Base-by-base conservation (phyloP, 2,329 filamentous ascomycete genomes). In the Talaromyces albobiverticillius region DNA sequence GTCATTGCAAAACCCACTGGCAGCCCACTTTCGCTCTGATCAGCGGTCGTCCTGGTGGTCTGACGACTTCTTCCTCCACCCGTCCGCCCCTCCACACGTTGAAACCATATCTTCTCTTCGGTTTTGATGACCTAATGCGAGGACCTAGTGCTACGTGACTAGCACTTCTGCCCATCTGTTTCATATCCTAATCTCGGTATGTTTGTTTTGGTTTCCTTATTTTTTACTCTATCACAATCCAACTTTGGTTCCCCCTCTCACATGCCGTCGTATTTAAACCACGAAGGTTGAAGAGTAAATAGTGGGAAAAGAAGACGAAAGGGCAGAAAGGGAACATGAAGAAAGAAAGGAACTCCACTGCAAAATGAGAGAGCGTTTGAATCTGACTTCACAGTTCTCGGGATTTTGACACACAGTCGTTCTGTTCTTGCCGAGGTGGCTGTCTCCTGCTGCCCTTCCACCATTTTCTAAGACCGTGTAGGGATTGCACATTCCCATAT, bases 61-160 rank as follows among this genome's bases (percentile, higher is more conserved):
- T 57, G 50, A 45, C 55, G 52, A 57, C 46, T 47, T n/a, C n/a
- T n/a, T 29, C 48, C 34, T 54, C 22, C 50, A 29, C 53, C 51
- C 56, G 49, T 56, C 48, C 46, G 43, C 42, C 42, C 56, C 55
- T 61, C 55, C 53, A 57, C n/a, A n/a, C n/a, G n/a, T n/a, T n/a
- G n/a, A n/a, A n/a, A n/a, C n/a, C n/a, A n/a, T n/a, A n/a, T n/a
- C n/a, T n/a, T n/a, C 36, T 41, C 32, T 42, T 2, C 59, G 59
- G 62, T 60, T 63, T 64, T 59, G 61, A 64, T 53, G 62, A 57
- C 62, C 62, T 60, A 59, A 60, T 61, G 61, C 60, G 57, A 46
- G 40, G 45, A 41, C 45, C 29, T 11, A 14, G 25, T 53, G 43
- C 46, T 38, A 16, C 38, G 25, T 54, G 25, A 45, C 45, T 18